A percentile compares a stretch with the other conserved stretches of the same genome.
Conservation (phyloP, 257 asterid genomes). For the Gentiana straminea region DNA sequence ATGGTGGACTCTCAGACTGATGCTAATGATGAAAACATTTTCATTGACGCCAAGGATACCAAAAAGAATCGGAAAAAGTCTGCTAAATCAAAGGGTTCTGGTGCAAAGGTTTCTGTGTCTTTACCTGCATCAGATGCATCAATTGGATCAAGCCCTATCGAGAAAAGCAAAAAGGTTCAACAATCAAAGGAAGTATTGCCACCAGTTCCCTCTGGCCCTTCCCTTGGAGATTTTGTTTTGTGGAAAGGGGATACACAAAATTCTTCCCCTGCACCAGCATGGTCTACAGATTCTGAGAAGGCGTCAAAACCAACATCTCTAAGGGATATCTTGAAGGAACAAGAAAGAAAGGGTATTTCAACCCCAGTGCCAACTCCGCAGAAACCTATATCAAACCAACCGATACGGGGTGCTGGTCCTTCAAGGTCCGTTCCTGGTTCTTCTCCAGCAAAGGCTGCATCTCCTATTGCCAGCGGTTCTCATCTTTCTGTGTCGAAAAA, state of each 20-base stretch:
- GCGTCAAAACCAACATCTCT: slow-evolving; percentile 57
- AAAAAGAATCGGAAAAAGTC: slow-evolving; percentile 86
- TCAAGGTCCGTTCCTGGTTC: slow-evolving; percentile 55
- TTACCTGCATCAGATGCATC: slow-evolving; percentile 31
- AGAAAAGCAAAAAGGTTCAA: slow-evolving; percentile 52
- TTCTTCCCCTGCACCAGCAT: slow-evolving; percentile 69
- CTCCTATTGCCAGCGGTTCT: slow-evolving; percentile 38
- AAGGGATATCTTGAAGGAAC: slow-evolving; percentile 91
- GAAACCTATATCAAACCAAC: slow-evolving; percentile 47
- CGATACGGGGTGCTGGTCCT: slow-evolving; percentile 47
- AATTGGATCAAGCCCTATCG: slow-evolving; percentile 50
- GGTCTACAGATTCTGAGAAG: slow-evolving; percentile 79
- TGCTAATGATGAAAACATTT: slow-evolving; percentile 39
- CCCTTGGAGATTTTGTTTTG: slow-evolving; percentile 83
- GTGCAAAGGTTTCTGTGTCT: slow-evolving; percentile 39
- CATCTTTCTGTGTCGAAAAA: slow-evolving; percentile 41
- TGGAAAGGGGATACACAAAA: slow-evolving; percentile 76
- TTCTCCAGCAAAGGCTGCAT: slow-evolving; percentile 59
- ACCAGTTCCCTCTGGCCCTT: slow-evolving; percentile 80
- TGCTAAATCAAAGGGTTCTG: slow-evolving; percentile 65
- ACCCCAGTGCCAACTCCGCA: slow-evolving; percentile 48
- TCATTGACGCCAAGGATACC: slow-evolving; percentile 86
- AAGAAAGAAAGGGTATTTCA: slow-evolving; percentile 45
- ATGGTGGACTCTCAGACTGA: slow-evolving; percentile 26
- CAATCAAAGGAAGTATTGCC: slow-evolving; percentile 64